These are phyloP conservation scores for Chara braunii DNA, from an alignment of 139 green algal genomes.

Conservation along the genomic window DNA sequence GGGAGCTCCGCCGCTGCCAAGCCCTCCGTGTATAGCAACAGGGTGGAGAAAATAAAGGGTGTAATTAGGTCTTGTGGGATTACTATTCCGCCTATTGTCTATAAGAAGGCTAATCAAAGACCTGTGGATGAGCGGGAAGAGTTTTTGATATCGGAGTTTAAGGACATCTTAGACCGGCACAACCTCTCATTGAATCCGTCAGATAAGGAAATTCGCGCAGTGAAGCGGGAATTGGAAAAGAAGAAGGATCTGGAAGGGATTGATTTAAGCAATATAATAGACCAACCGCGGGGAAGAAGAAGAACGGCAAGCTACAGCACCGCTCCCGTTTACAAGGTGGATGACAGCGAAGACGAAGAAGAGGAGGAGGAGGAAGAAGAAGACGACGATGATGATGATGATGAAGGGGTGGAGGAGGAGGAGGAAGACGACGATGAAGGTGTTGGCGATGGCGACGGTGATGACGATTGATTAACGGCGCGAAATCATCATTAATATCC, in stretches of 20 bases:
- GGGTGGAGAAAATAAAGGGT: too few relatives aligned
- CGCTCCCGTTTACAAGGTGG: neutral
- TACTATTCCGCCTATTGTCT: conserved; percentile 23
- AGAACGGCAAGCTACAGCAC: neutral
- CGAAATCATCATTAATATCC: too few relatives aligned
- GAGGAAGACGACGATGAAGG: too few relatives aligned
- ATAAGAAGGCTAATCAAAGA: conserved; percentile 13
- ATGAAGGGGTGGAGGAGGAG: conserved; percentile 30
- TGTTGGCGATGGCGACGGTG: too few relatives aligned
- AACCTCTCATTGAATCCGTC: conserved; percentile 14
- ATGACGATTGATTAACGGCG: too few relatives aligned
- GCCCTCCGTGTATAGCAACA: too few relatives aligned
- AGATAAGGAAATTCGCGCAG: conserved; percentile 32
- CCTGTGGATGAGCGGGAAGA: conserved; percentile 8
- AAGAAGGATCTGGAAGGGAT: conserved; percentile 32
- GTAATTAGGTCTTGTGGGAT: neutral
- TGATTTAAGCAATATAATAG: conserved; percentile 31
- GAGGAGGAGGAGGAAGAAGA: conserved; percentile 28
- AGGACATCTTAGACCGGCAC: conserved; percentile 9
- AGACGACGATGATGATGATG: conserved; percentile 26
- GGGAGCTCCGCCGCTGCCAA: too few relatives aligned
- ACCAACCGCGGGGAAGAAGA: conserved; percentile 18
- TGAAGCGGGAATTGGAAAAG: conserved; percentile 17
- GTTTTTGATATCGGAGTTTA: conserved; percentile 10
- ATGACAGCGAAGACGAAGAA: neutral